phyloP scores from a whole-genome alignment of 805 yeast genomes.

The Lipomyces lipofer region DNA sequence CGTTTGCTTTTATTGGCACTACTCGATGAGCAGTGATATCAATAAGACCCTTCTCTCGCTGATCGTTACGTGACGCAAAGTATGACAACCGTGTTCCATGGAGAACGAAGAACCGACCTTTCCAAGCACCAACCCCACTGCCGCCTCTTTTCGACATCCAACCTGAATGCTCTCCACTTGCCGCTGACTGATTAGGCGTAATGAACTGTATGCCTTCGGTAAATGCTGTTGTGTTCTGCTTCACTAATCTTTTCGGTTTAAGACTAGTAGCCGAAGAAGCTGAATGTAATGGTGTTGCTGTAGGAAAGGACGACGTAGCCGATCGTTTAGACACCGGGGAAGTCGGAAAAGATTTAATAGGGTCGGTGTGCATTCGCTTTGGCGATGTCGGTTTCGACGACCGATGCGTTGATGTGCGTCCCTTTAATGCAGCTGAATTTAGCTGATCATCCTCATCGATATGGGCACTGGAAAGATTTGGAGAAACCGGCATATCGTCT shows the following conservation, averaged over 20 bases:
- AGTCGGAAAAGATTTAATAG: neutral
- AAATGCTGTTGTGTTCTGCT: slow-evolving; percentile 47
- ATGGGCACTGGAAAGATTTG: too few species aligned
- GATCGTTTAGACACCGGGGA: neutral
- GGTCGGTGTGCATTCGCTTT: slow-evolving; percentile 1
- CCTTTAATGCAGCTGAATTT: slow-evolving; percentile 41
- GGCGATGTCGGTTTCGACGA: neutral
- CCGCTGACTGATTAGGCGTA: slow-evolving; percentile 75
- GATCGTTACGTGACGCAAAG: slow-evolving; percentile 74
- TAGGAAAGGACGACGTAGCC: neutral
- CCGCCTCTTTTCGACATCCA: slow-evolving; percentile 96
- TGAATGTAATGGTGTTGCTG: slow-evolving; percentile 8
- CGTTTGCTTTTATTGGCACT: slow-evolving; percentile 71
- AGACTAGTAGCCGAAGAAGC: slow-evolving; percentile 50
- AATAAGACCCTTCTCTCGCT: slow-evolving; percentile 84
- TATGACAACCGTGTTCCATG: slow-evolving; percentile 94
- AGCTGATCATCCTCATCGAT: neutral
- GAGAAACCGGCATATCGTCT: too few species aligned
- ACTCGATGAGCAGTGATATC: slow-evolving; percentile 96
- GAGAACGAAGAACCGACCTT: slow-evolving; percentile 64
- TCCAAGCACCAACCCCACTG: slow-evolving; percentile 86
- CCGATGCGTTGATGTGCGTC: neutral
- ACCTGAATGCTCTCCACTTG: slow-evolving; percentile 76
- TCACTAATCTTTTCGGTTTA: slow-evolving; percentile 35
- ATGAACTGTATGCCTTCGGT: slow-evolving; percentile 78